A percentile compares a stretch with the other conserved stretches of the same genome.
Evolutionary conservation across 805 yeast species (phyloP).

Genomic region (Yarrowia deformans): DNA sequence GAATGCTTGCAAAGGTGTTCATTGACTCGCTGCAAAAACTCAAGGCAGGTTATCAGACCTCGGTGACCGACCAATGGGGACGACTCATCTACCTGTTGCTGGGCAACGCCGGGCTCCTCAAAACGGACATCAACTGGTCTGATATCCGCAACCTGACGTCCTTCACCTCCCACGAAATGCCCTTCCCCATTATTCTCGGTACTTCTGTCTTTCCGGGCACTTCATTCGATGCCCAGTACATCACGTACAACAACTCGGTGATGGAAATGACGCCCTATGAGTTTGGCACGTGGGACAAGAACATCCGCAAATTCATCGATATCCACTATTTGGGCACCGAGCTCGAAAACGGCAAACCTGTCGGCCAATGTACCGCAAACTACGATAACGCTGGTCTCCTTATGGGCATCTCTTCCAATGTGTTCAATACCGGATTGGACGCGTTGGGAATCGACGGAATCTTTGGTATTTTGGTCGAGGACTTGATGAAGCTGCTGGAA

Average conservation of each 20-base stretch:
- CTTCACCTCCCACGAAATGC: slow-evolving; percentile 69
- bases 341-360: slow-evolving; percentile 65
- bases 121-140: slow-evolving; percentile 55
- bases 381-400: slow-evolving; percentile 83
- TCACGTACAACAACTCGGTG: slow-evolving; percentile 13
- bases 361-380: slow-evolving; percentile 64
- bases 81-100: slow-evolving; percentile 75
- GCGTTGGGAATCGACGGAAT: neutral
- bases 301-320: slow-evolving; percentile 68
- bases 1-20: slow-evolving; percentile 60
- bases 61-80: slow-evolving; percentile 84
- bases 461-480: slow-evolving; percentile 56
- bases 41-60: slow-evolving; percentile 70
- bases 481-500: slow-evolving; percentile 57
- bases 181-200: slow-evolving; percentile 71
- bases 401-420: slow-evolving; percentile 81
- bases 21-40: slow-evolving; percentile 60
- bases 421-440: slow-evolving; percentile 64
- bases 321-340: slow-evolving; percentile 73
- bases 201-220: slow-evolving; percentile 19
- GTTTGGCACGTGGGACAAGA: slow-evolving; percentile 89
- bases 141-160: slow-evolving; percentile 66
- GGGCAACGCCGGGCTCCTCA: slow-evolving; percentile 62
- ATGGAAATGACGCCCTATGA: slow-evolving; percentile 61
- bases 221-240: neutral